phyloP scores from a whole-genome alignment of 2,329 filamentous ascomycete genomes.

The Blastomyces parvus region DNA sequence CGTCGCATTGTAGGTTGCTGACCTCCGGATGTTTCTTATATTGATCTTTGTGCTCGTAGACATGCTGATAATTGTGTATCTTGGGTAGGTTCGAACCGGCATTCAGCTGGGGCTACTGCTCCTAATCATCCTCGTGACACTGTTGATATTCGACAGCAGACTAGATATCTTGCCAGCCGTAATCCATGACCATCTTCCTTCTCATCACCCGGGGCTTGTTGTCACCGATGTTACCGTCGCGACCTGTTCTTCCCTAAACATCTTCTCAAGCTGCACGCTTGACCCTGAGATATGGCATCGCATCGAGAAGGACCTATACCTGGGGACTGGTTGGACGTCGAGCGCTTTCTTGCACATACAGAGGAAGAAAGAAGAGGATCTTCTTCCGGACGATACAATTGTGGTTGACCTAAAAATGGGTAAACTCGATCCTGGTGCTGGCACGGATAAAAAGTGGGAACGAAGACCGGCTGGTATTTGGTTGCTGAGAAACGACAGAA shows the following conservation, averaged over 20 bases:
- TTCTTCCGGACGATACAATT: constrained; percentile 63
- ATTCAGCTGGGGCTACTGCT: constrained; percentile 63
- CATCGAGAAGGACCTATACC: constrained; percentile 80
- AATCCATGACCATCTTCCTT: constrained; percentile 78
- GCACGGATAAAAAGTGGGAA: constrained; percentile 61
- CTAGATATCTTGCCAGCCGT: constrained; percentile 77
- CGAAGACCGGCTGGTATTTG: constrained; percentile 66
- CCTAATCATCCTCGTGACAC: constrained; percentile 57
- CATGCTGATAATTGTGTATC: constrained; percentile 11
- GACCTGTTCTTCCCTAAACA: constrained; percentile 64
- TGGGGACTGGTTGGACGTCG: constrained; percentile 62
- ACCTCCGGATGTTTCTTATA: constrained; percentile 5
- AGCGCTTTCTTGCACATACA: constrained; percentile 74
- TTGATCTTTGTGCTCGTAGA: not conserved
- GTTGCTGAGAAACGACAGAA: constrained; percentile 65
- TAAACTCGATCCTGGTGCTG: constrained; percentile 56
- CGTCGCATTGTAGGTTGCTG: constrained; percentile 32
- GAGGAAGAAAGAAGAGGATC: constrained; percentile 76
- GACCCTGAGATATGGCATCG: constrained; percentile 67
- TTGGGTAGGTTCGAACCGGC: constrained; percentile 52
- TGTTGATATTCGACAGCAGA: constrained; percentile 77
- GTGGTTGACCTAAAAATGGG: constrained; percentile 71
- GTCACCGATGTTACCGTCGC: constrained; percentile 76
- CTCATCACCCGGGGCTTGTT: constrained; percentile 73
- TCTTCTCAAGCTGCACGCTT: constrained; percentile 66